These are phyloP conservation scores for Trypanosoma conorhini DNA, from an alignment of 208 protist genomes.

Conservation along the genomic window DNA sequence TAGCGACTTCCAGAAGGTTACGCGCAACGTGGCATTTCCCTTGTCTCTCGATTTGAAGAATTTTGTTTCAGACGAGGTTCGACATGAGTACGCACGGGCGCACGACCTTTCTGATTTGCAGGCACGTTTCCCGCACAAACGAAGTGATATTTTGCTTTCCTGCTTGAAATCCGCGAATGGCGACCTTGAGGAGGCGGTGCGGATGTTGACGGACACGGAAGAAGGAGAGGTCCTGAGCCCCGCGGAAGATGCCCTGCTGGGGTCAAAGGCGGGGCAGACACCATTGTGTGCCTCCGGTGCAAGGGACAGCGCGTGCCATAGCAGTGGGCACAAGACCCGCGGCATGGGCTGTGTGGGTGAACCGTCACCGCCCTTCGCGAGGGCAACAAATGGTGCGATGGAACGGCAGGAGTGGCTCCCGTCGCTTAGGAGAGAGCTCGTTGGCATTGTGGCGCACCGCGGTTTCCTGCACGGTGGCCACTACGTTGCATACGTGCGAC, in stretches of 20 bases:
- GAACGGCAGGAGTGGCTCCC: slow-evolving; percentile 6
- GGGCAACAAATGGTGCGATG: not conserved
- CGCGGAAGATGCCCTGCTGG: not conserved
- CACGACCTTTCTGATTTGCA: slow-evolving; percentile 35
- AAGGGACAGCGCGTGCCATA: not conserved
- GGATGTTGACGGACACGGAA: slow-evolving; percentile 19
- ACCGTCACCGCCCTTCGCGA: not conserved
- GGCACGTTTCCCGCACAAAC: slow-evolving; percentile 40
- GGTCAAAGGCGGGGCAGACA: not conserved
- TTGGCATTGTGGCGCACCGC: slow-evolving; percentile 82
- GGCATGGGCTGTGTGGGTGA: slow-evolving; percentile 7
- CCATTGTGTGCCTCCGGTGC: not conserved
- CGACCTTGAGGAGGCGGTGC: slow-evolving; percentile 32
- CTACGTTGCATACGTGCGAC: slow-evolving; percentile 86
- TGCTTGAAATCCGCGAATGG: slow-evolving; percentile 25
- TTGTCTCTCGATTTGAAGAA: slow-evolving; percentile 54
- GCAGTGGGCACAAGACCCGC: not conserved
- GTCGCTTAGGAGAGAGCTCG: slow-evolving; percentile 53
- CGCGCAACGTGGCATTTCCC: slow-evolving; percentile 53
- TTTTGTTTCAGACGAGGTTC: slow-evolving; percentile 49
- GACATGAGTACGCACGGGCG: slow-evolving; percentile 37
- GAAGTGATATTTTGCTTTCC: slow-evolving; percentile 15
- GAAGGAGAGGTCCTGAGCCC: not conserved
- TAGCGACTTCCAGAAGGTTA: slow-evolving; percentile 68
- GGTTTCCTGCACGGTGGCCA: slow-evolving; percentile 85